Base-by-base conservation (phyloP, 306 rosid species). In the Sechiopsis laciniata region DNA sequence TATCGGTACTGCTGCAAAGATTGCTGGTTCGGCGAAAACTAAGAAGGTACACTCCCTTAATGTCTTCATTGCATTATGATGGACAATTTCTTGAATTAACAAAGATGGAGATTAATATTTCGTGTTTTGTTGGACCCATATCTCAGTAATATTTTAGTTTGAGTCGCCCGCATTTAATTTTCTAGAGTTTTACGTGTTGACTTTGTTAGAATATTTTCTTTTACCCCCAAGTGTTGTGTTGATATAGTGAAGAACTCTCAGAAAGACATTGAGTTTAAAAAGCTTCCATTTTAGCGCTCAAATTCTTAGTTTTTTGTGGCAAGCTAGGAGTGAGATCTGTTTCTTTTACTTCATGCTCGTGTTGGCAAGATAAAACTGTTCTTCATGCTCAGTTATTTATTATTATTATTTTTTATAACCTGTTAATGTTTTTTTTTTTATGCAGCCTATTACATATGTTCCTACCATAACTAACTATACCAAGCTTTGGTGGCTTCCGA, bases 391-490 rank as follows among this genome's bases (percentile, higher is more conserved):
- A 12, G 10, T 6, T 68, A 10, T 32, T 46, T 68, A 67, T 46
- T 52, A 22, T 21, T 3, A 26, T 26, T 26, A 26, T 71, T 54
- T 26, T 14, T 16, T 60, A 14, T 74, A 52, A 73, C 6, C 35
- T 75, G 52, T 56, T 72, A 77, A 42, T 1, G 32, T 37, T 37
- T 0, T 32, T 52, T 86, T 71, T 71, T 63, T 81, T 77, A 59
- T 88, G 87, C 92, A 95, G 99, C 82, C 86, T 32, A 63, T 77
- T 67, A 90, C 85, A n/a, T 95, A 88, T 77, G 82, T 89, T 81
- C 99, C 99, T 61, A 95, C 99, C 71, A 91, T 95, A 78, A 95
- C 99, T 76, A 95, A 91, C 89, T 86, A 95, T 89, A 95, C 99
- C 73, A 86, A 88, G 68, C 87, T 95, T 62, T 95, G 99, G 99